A percentile compares a stretch with the other conserved stretches of the same genome.
Conservation (phyloP, 148 eudicot species). For the Persicaria tinctoria region DNA sequence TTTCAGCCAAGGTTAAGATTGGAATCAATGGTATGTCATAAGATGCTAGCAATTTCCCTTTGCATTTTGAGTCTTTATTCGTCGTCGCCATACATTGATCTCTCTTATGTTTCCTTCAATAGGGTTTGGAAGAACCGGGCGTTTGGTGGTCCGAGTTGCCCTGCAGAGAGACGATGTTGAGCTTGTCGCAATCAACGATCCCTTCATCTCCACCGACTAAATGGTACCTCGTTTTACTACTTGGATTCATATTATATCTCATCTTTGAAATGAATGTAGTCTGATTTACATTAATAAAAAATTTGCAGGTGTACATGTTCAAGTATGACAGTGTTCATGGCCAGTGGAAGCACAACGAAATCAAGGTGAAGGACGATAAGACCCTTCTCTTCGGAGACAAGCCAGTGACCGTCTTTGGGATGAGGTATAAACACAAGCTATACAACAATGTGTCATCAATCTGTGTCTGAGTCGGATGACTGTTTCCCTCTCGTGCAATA, state of each 20-base stretch:
- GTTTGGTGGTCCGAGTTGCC: conserved; percentile 60
- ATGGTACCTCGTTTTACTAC: conserved; percentile 29
- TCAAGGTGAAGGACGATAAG: conserved; percentile 44
- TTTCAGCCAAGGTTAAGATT: conserved; percentile 38
- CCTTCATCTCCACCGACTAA: conserved; percentile 57
- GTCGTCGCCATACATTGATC: background rate
- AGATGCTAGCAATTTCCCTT: background rate
- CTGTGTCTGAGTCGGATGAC: too few relatives aligned
- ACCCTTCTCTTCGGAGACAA: conserved; percentile 51
- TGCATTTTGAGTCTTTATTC: too few relatives aligned
- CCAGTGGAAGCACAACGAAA: conserved; percentile 42
- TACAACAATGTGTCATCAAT: background rate
- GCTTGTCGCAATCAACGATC: conserved; percentile 66
- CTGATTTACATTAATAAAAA: background rate
- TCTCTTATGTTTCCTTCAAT: background rate
- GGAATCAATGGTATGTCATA: conserved; percentile 44
- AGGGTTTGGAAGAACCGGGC: conserved; percentile 70
- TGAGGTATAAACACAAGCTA: conserved; percentile 21
- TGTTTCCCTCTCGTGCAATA: background rate
- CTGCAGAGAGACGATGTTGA: conserved; percentile 60
- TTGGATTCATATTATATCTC: background rate
- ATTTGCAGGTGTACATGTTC: conserved; percentile 53
- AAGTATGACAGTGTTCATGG: conserved; percentile 66
- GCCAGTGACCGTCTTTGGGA: conserved; percentile 39
- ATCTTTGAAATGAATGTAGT: background rate